Evolutionary conservation across 371 early-diverging fungal genomes (phyloP).

Genomic region (Basidiobolus meristosporus): DNA sequence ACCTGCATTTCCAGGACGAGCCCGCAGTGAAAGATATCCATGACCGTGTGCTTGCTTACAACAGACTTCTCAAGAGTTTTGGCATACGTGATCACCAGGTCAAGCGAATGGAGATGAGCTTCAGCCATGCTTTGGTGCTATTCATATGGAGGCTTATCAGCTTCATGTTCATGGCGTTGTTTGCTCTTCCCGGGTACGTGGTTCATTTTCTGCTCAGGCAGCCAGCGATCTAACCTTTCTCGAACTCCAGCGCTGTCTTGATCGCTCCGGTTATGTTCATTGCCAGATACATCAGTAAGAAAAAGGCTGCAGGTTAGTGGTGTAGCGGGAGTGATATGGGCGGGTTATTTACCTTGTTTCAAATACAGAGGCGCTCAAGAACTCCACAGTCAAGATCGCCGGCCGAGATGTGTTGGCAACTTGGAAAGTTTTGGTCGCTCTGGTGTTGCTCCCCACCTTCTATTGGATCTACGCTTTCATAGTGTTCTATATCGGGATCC

Average conservation of each 20-base stretch:
- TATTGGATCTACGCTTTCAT: conserved; percentile 49
- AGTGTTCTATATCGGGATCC: conserved; percentile 19
- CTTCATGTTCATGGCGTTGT: conserved; percentile 40
- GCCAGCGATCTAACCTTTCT: too few relatives aligned
- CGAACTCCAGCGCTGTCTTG: conserved; percentile 33
- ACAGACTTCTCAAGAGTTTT: conserved; percentile 66
- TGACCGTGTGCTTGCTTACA: conserved; percentile 65
- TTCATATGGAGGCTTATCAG: conserved; percentile 40
- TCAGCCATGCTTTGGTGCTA: conserved; percentile 44
- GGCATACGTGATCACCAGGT: conserved; percentile 95
- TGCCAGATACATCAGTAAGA: conserved; percentile 43
- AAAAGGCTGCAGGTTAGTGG: conserved; percentile 44
- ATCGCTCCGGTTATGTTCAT: conserved; percentile 61
- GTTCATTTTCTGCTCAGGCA: conserved; percentile 7
- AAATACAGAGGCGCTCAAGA: conserved; percentile 51
- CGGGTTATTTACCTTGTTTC: too few relatives aligned
- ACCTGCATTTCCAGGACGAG: conserved; percentile 54
- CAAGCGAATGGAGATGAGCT: conserved; percentile 46
- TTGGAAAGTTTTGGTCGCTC: conserved; percentile 80
- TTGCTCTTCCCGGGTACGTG: conserved; percentile 84
- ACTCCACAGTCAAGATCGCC: conserved; percentile 78
- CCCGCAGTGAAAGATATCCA: conserved; percentile 56
- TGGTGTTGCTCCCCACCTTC: conserved; percentile 56
- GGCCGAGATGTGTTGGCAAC: conserved; percentile 90
- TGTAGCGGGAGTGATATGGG: conserved; percentile 1